A percentile compares a stretch with the other conserved stretches of the same genome.
These are phyloP conservation scores for Priceomyces fermenticarens DNA, from an alignment of 805 yeast species.

Conservation along the genomic window DNA sequence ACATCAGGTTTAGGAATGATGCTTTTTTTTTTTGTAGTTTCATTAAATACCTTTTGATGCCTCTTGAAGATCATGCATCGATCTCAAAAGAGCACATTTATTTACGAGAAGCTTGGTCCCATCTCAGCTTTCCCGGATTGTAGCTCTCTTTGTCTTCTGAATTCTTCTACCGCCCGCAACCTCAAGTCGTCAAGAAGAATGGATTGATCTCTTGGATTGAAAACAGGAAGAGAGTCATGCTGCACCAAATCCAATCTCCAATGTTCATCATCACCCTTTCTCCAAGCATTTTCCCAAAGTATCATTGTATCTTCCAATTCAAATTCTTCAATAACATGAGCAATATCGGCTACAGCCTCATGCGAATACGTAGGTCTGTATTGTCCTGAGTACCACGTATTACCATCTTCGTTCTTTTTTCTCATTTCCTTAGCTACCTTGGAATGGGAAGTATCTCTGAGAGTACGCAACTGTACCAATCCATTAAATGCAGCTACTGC, in stretches of 20 bases:
- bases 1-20: too few species aligned
- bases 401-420: constrained; percentile 70
- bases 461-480: constrained; percentile 67
- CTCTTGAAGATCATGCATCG: too few species aligned
- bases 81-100: too few species aligned
- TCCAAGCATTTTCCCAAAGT: constrained; percentile 85
- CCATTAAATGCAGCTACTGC: constrained; percentile 75
- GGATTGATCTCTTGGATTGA: constrained; percentile 64
- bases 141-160: constrained; percentile 20
- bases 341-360: constrained; percentile 86
- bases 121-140: too few species aligned
- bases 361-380: constrained; percentile 88
- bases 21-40: too few species aligned
- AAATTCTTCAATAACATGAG: constrained; percentile 65
- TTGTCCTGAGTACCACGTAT: constrained; percentile 83
- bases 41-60: too few species aligned
- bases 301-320: constrained; percentile 48
- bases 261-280: constrained; percentile 73
- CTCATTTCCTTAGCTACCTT: constrained; percentile 66
- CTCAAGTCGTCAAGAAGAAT: constrained; percentile 62
- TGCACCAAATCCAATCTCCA: constrained; percentile 63
- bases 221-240: constrained; percentile 59
- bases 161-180: constrained; percentile 33
- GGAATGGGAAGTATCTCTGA: constrained; percentile 62
- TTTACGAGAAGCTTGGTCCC: too few species aligned